phyloP scores from a whole-genome alignment of 75 land plant species.

The Cupressus sempervirens region DNA sequence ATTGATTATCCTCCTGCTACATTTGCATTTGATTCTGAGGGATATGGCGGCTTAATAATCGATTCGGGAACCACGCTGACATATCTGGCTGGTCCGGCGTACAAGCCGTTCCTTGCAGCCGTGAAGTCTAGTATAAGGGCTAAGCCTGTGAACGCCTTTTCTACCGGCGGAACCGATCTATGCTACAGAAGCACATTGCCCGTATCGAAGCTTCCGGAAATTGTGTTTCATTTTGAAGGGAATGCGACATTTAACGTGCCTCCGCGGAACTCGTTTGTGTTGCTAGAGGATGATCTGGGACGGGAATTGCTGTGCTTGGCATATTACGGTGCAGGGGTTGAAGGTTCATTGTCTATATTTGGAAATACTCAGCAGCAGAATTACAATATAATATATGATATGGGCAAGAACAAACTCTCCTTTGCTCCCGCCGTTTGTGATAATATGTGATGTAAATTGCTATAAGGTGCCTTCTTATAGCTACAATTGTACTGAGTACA shows the following conservation, averaged over 20 bases:
- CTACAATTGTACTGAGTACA: no score
- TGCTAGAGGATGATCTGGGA: neutral
- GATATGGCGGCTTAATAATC: neutral
- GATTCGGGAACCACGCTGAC: neutral
- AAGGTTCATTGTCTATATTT: neutral
- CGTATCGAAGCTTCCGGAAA: neutral
- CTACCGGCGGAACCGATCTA: neutral
- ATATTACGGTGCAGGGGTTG: neutral
- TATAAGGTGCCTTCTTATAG: no score
- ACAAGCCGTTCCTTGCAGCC: neutral
- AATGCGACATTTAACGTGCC: neutral
- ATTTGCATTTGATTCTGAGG: neutral
- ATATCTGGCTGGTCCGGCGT: neutral
- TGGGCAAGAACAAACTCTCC: neutral
- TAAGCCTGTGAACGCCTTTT: neutral
- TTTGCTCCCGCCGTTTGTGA: neutral
- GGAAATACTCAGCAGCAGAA: neutral
- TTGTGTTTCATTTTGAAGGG: neutral
- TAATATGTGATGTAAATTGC: no score
- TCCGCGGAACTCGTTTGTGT: neutral
- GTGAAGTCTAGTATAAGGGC: neutral
- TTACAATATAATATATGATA: neutral
- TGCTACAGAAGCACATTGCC: no score
- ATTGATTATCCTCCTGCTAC: neutral
- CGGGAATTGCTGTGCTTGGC: neutral